Conservation (phyloP, 148 eudicot species). For the Chenopodium suecicum region DNA sequence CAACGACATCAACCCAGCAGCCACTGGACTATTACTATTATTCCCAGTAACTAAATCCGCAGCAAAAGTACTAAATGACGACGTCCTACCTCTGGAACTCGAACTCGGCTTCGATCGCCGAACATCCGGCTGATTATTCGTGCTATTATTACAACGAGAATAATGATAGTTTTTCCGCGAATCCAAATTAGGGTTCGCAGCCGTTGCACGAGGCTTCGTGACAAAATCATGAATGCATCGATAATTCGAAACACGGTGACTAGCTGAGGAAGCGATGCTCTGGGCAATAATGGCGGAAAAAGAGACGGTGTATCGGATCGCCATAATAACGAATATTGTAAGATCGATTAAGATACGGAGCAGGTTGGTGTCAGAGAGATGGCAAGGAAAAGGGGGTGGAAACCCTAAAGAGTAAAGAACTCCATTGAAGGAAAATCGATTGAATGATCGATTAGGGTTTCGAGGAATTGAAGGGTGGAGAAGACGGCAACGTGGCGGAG, state of each 20-base stretch:
- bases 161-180: constrained; percentile 3
- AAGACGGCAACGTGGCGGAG: neutral
- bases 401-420: constrained; percentile 31
- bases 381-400: neutral
- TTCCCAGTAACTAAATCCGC: constrained; percentile 36
- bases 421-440: constrained; percentile 34
- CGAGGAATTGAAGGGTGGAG: constrained; percentile 45
- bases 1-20: constrained; percentile 43
- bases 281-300: constrained; percentile 66
- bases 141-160: neutral
- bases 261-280: constrained; percentile 48
- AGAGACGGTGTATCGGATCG: constrained; percentile 65
- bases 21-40: constrained; percentile 33
- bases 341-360: constrained; percentile 34
- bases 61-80: constrained; percentile 43
- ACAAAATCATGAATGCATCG: constrained; percentile 49
- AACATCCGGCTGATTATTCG: constrained; percentile 16
- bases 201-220: constrained; percentile 30
- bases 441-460: constrained; percentile 24
- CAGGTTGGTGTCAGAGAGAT: constrained; percentile 31
- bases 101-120: constrained; percentile 27
- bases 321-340: constrained; percentile 44
- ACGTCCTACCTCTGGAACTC: neutral
- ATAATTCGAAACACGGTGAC: constrained; percentile 33
- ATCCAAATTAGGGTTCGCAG: constrained; percentile 31